These are phyloP conservation scores for Axilococcus clingmanii DNA, from an alignment of 139 green algal genomes.

Conservation along the genomic window DNA sequence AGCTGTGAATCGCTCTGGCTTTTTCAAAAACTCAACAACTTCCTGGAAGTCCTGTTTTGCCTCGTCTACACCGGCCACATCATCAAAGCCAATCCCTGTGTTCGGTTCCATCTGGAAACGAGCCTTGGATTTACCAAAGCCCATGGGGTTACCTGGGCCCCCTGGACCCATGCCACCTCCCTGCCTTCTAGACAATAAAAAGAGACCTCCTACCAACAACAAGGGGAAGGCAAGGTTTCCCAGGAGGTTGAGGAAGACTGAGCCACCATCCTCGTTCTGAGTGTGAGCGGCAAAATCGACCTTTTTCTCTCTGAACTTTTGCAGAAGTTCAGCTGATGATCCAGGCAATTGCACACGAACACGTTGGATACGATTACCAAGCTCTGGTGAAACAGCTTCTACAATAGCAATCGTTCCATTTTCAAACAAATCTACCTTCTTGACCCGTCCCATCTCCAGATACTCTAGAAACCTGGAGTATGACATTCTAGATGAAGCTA, in stretches of 20 bases:
- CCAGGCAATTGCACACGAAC: conserved; percentile 97
- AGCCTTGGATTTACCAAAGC: conserved; percentile 96
- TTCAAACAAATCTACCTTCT: conserved; percentile 99
- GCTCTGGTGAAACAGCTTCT: conserved; percentile 95
- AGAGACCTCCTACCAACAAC: conserved; percentile 97
- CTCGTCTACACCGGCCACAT: conserved; percentile 98
- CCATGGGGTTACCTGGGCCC: conserved; percentile 82
- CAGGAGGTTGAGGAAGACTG: conserved; percentile 88
- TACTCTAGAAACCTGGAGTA: conserved; percentile 99
- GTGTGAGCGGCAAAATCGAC: conserved; percentile 98
- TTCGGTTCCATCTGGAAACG: conserved; percentile 99
- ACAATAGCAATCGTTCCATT: conserved; percentile 99
- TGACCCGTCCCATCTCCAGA: conserved; percentile 97
- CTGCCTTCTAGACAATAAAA: conserved; percentile 86
- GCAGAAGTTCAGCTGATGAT: conserved; percentile 84
- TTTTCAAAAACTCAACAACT: conserved; percentile 99
- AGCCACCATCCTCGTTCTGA: conserved; percentile 85
- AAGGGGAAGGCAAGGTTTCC: conserved; percentile 99
- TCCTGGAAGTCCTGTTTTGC: conserved; percentile 99
- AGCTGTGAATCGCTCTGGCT: conserved; percentile 96
- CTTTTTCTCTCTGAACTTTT: conserved; percentile 97
- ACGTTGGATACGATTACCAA: conserved; percentile 97
- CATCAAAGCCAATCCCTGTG: conserved; percentile 94
- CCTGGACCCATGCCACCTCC: conserved; percentile 65
- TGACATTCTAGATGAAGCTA: conserved; percentile 97